Evolutionary conservation across 2,329 filamentous ascomycete species (phyloP), one percentile per base, ranked within the genome.

Genomic region (Penicillium olsonii): DNA sequence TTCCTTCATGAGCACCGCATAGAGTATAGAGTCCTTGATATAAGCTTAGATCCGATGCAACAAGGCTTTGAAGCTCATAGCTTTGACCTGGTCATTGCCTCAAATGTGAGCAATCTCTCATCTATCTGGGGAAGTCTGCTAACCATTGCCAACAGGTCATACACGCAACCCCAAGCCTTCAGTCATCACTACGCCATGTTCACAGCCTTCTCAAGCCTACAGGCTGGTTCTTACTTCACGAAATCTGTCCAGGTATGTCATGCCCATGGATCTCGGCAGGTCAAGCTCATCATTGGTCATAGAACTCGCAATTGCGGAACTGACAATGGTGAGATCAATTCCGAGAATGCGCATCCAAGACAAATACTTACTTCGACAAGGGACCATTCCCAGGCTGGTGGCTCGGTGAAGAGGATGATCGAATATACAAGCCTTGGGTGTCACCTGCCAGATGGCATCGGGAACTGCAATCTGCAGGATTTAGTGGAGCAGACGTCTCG

Each of bases 161-260:
- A 2, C 62, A 60, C 34, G 57, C 54, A 1, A 61, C 57, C 1
- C 49, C 52, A 0, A 47, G 22, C 15, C 39, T 68, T 10, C 41
- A 53, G 5, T 45, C 50, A 5, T 59, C 64, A 1, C 45, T 69
- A 5, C 18, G n/a, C 2, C 55, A 65, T 48, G 53, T 69, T 0
- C 55, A 57, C 12, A 41, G 31, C 2, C 54, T 71, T 7, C 52
- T 70, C 0, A 53, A 54, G 24, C 73, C 77, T 0, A 76, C 73
- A 0, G 79, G 78, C 0, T 71, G 73, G 34, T 61, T 82, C 0
- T 33, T 80, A 1, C 35, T 79, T 0, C 51, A 74, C 3, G 78
- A 82, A 48, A 55, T 72, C 4, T 65, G 61, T 11, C 44, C 41
- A 6, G 42, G 20, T 31, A 47, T 1, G 34, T 14, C 15, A 9